Evolutionary conservation across 73 alveolate species (phyloP).

Genomic region (Paramecium primaurelia): DNA sequence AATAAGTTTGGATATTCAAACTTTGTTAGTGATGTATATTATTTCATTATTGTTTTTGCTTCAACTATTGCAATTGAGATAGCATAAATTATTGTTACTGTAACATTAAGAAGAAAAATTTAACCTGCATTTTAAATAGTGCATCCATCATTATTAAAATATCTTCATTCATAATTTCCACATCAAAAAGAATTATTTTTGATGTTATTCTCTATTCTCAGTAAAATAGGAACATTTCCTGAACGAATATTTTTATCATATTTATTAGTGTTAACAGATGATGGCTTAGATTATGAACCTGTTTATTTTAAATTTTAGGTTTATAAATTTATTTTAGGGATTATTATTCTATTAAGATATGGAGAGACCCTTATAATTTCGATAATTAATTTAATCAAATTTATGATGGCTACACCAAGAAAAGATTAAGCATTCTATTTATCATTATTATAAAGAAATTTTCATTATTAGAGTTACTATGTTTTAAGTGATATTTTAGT

Average conservation of each 20-base stretch:
- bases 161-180: background rate
- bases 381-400: background rate
- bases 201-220: background rate
- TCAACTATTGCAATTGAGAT: background rate
- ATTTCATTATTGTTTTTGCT: background rate
- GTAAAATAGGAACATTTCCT: constrained; percentile 3
- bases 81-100: background rate
- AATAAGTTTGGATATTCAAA: background rate
- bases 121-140: constrained; percentile 34
- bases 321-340: background rate
- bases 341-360: background rate
- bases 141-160: constrained; percentile 18
- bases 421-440: constrained; percentile 11
- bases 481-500: constrained; percentile 6
- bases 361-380: background rate
- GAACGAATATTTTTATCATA: background rate
- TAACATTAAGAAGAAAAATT: background rate
- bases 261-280: background rate
- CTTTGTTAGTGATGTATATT: background rate
- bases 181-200: background rate
- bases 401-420: constrained; percentile 7
- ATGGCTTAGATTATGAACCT: background rate
- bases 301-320: background rate
- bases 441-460: background rate
- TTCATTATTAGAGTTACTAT: background rate